phyloP scores from a whole-genome alignment of 768 basidiomycete species.

The Tephrocybe sp. region DNA sequence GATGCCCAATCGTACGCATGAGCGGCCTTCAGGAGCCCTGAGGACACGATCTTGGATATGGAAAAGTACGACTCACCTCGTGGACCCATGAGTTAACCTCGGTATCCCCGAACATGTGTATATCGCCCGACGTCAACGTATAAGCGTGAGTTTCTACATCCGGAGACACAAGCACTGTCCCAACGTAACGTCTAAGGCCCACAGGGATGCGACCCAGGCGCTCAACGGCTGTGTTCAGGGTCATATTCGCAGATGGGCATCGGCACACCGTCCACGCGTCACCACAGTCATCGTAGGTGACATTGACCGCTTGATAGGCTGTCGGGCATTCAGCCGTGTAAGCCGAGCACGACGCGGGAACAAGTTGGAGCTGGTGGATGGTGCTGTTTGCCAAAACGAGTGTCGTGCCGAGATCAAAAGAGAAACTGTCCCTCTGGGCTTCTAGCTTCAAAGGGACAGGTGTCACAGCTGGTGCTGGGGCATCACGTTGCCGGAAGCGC shows the following conservation, averaged over 20 bases:
- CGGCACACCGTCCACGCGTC: constrained; percentile 26
- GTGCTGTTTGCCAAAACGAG: constrained; percentile 16
- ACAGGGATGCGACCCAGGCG: constrained; percentile 29
- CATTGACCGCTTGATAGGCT: constrained; percentile 21
- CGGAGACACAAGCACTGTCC: constrained; percentile 20
- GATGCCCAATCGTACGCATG: constrained; percentile 32
- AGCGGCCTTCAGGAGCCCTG: constrained; percentile 17
- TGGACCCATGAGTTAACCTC: constrained; percentile 29
- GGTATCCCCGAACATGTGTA: constrained; percentile 29
- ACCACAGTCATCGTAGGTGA: constrained; percentile 28
- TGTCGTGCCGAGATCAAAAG: constrained; percentile 17
- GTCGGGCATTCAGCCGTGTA: constrained; percentile 20
- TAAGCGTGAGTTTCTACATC: constrained; percentile 24
- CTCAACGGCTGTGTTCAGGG: constrained; percentile 23
- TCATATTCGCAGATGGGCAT: constrained; percentile 27
- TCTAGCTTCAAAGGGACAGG: constrained; percentile 10
- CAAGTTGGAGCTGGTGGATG: constrained; percentile 2
- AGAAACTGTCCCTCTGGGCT: constrained; percentile 19
- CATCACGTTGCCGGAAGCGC: constrained; percentile 8
- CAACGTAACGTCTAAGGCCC: constrained; percentile 29
- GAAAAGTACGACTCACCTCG: constrained; percentile 22
- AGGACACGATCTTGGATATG: neutral
- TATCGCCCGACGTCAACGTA: constrained; percentile 30
- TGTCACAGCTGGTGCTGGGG: constrained; percentile 2
- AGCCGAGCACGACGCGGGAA: constrained; percentile 18